Percentiles rank a stretch among this genome's conserved stretches.
phyloP scores from a whole-genome alignment of 495 filamentous ascomycete genomes.

The Aspergillus sclerotioniger region DNA sequence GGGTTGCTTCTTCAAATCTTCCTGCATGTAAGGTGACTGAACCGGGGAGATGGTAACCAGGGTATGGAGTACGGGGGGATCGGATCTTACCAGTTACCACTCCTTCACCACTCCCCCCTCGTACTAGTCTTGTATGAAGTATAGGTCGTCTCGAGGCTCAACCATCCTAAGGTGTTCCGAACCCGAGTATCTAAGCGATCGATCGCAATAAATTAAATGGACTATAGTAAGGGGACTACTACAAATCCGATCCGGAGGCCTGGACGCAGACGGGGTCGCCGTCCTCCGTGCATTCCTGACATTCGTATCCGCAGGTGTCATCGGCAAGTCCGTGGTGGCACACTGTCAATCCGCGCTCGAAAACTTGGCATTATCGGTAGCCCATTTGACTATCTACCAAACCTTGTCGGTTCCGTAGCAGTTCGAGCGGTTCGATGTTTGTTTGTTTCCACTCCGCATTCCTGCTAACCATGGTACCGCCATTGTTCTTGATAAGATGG shows the following conservation, averaged over 20 bases:
- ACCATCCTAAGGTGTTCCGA: background rate
- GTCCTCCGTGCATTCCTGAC: conserved; percentile 15
- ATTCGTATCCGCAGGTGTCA: conserved; percentile 25
- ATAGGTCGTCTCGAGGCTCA: background rate
- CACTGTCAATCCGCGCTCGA: conserved; percentile 14
- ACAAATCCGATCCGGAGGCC: background rate
- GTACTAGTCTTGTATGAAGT: too few relatives aligned
- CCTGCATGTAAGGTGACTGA: background rate
- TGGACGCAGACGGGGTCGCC: conserved; percentile 20
- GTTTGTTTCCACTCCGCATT: conserved; percentile 15
- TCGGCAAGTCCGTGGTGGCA: conserved; percentile 29
- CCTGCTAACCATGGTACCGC: conserved; percentile 2
- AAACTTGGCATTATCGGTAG: conserved; percentile 17
- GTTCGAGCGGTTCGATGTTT: conserved; percentile 1
- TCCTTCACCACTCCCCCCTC: too few relatives aligned
- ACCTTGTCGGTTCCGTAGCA: conserved; percentile 11
- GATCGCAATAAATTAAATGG: background rate
- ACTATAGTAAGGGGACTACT: background rate
- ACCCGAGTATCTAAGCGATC: background rate
- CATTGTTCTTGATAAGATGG: conserved; percentile 26
- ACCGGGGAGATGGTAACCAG: background rate
- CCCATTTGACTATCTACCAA: conserved; percentile 14
- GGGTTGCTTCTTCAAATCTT: background rate
- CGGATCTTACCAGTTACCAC: too few relatives aligned
- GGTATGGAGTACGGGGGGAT: background rate